Evolutionary conservation across 192 early-diverging fungal genomes (phyloP).

Genomic region (Coemansia sp.): DNA sequence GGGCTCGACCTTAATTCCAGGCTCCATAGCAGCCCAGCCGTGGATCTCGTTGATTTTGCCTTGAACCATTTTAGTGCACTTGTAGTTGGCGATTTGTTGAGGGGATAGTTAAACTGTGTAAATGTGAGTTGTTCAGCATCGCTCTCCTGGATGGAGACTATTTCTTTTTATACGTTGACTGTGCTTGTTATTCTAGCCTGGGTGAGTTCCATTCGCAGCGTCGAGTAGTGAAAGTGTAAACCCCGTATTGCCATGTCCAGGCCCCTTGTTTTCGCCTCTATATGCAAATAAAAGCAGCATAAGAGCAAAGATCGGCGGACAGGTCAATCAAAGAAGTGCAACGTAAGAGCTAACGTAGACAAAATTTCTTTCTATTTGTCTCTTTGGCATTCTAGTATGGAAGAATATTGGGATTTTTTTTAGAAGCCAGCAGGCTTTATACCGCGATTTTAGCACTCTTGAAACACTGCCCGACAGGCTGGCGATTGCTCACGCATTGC

Average conservation of each 20-base stretch:
- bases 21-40: slow-evolving; percentile 49
- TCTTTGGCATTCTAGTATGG: too few species aligned
- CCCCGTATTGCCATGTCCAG: background rate
- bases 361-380: too few species aligned
- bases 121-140: background rate
- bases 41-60: slow-evolving; percentile 53
- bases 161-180: background rate
- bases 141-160: background rate
- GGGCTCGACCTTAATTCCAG: slow-evolving; percentile 42
- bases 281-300: background rate
- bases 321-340: background rate
- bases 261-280: background rate
- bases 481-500: background rate
- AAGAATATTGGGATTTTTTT: too few species aligned
- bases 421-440: too few species aligned
- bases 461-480: background rate
- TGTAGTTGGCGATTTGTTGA: background rate
- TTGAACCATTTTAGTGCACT: slow-evolving; percentile 29
- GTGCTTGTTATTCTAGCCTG: background rate
- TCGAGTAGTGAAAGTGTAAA: background rate
- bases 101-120: background rate
- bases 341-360: background rate
- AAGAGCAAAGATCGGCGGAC: background rate
- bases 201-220: background rate
- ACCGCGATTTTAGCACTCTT: background rate